Conservation (phyloP, 345 rosid genomes). For the Jatropha curcas region DNA sequence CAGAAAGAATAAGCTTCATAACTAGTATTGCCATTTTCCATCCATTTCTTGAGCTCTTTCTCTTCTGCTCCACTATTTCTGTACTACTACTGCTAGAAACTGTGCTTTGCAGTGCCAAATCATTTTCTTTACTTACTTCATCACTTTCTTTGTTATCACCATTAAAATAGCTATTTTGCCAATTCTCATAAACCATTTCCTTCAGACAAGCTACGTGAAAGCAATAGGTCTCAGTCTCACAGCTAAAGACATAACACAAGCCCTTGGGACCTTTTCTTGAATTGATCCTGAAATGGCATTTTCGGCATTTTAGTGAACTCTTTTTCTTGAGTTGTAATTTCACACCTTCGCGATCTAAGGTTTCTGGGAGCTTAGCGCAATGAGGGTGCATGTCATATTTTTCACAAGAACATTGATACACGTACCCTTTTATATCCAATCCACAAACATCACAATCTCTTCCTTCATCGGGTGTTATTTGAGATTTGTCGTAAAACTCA, state of each 20-base stretch:
- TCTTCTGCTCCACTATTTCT: conserved; percentile 37
- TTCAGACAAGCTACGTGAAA: no score
- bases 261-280: no score
- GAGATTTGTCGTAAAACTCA: not conserved
- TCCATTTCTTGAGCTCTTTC: not conserved
- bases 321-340: not conserved
- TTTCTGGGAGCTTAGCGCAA: not conserved
- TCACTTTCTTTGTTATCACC: no score
- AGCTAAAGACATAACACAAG: no score
- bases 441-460: not conserved
- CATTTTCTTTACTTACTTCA: not conserved
- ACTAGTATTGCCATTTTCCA: conserved; percentile 36
- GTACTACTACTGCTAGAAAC: conserved; percentile 42
- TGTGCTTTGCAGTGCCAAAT: conserved; percentile 29
- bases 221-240: no score
- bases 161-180: no score
- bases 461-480: not conserved
- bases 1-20: conserved; percentile 37
- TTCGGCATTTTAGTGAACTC: no score
- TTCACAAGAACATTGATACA: not conserved
- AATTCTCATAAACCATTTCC: no score
- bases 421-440: not conserved
- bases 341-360: not conserved
- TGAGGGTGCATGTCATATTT: not conserved
- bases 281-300: no score